Conservation (phyloP, 208 protist genomes). For the Tritrichomonas musculus region DNA sequence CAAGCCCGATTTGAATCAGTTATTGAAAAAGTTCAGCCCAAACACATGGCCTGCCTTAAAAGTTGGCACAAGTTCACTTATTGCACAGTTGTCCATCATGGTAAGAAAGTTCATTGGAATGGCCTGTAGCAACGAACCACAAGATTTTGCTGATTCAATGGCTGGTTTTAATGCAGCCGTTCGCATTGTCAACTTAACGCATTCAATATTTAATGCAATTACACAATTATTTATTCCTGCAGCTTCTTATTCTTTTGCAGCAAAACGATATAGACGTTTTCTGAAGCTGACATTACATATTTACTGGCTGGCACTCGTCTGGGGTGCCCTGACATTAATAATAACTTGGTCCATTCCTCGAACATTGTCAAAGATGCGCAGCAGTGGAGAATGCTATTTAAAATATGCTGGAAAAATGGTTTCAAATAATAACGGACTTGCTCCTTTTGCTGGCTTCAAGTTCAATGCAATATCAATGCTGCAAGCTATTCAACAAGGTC, state of each 20-base stretch:
- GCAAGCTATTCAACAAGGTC: background rate
- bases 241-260: background rate
- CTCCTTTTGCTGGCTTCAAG: background rate
- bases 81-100: background rate
- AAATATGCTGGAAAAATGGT: background rate
- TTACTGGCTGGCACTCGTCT: background rate
- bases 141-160: background rate
- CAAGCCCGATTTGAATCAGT: background rate
- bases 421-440: background rate
- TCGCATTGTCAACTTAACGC: background rate
- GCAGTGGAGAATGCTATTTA: background rate
- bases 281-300: background rate
- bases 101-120: background rate
- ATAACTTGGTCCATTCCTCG: background rate
- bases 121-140: background rate
- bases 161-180: background rate
- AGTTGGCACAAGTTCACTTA: background rate
- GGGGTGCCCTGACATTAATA: background rate
- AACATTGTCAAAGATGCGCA: background rate
- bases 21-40: background rate
- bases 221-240: background rate
- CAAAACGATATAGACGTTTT: background rate
- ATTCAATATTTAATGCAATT: background rate
- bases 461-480: background rate
- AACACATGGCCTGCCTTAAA: background rate